These are phyloP conservation scores for Microthlaspi erraticum DNA, from an alignment of 345 rosid genomes.

Conservation along the genomic window DNA sequence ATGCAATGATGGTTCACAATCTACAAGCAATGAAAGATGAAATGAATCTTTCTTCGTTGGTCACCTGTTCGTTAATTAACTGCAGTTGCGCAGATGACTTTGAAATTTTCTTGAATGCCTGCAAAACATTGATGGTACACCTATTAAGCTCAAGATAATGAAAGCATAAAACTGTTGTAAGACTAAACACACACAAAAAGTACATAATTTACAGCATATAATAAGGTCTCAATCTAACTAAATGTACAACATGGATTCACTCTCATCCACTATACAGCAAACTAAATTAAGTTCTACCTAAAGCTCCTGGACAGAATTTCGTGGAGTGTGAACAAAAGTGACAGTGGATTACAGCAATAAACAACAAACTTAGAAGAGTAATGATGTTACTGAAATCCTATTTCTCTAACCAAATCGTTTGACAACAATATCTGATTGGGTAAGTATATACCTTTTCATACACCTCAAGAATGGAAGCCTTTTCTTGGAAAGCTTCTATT, in stretches of 20 bases:
- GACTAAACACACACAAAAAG: background rate
- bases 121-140: conserved; percentile 37
- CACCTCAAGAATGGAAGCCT: conserved; percentile 67
- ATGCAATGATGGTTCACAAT: conserved; percentile 1
- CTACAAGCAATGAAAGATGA: conserved; percentile 24
- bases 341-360: conserved; percentile 1
- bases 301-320: background rate
- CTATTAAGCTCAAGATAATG: background rate
- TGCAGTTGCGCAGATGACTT: conserved; percentile 79
- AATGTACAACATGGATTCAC: conserved; percentile 4
- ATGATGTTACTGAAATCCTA: background rate
- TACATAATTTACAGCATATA: background rate
- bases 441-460: conserved; percentile 82
- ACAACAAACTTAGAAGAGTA: conserved; percentile 9
- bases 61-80: conserved; percentile 77
- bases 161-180: background rate
- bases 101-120: conserved; percentile 76
- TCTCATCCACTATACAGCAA: conserved; percentile 27
- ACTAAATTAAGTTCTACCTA: conserved; percentile 1
- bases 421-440: background rate
- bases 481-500: conserved; percentile 71
- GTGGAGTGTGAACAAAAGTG: background rate
- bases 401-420: background rate
- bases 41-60: background rate
- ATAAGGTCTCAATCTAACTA: background rate